A percentile compares a stretch with the other conserved stretches of the same genome.
phyloP scores from a whole-genome alignment of 2,329 filamentous ascomycete species.

The Calonectria henricotiae region DNA sequence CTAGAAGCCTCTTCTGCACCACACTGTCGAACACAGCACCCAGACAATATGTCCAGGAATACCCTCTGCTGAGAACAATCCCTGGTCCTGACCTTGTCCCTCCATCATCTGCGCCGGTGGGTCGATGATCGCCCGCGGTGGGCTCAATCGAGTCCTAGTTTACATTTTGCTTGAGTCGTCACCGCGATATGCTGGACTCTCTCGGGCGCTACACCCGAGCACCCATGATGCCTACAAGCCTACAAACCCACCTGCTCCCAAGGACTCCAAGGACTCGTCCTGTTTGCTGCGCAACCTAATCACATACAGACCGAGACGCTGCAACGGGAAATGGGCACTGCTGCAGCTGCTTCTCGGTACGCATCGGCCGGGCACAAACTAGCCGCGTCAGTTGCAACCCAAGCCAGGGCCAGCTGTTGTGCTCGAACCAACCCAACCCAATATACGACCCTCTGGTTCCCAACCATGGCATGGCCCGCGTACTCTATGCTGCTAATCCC shows the following conservation, averaged over 20 bases:
- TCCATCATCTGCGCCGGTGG: slow-evolving; percentile 34
- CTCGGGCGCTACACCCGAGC: slow-evolving; percentile 15
- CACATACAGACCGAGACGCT: slow-evolving; percentile 10
- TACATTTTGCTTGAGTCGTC: neutral
- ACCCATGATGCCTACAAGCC: slow-evolving; percentile 22
- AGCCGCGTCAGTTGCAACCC: slow-evolving; percentile 32
- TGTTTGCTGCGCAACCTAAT: slow-evolving; percentile 14
- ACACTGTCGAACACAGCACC: neutral
- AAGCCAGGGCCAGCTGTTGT: slow-evolving; percentile 27
- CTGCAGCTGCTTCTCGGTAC: slow-evolving; percentile 18
- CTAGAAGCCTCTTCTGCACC: neutral
- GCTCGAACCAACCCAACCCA: slow-evolving; percentile 20
- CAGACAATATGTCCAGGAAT: slow-evolving; percentile 5
- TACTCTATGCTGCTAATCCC: slow-evolving; percentile 20
- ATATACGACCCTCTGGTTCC: slow-evolving; percentile 9
- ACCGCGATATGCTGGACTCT: slow-evolving; percentile 13
- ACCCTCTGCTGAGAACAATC: slow-evolving; percentile 8
- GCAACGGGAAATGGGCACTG: slow-evolving; percentile 27
- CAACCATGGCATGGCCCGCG: slow-evolving; percentile 26
- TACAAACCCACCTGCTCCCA: no score
- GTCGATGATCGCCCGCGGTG: slow-evolving; percentile 37
- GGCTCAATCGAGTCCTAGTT: slow-evolving; percentile 29
- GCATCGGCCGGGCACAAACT: slow-evolving; percentile 29
- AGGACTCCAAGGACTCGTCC: slow-evolving; percentile 13
- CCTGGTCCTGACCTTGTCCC: slow-evolving; percentile 22